Conservation (phyloP, 164 flowering plant genomes). For the Brasenia schreberi region DNA sequence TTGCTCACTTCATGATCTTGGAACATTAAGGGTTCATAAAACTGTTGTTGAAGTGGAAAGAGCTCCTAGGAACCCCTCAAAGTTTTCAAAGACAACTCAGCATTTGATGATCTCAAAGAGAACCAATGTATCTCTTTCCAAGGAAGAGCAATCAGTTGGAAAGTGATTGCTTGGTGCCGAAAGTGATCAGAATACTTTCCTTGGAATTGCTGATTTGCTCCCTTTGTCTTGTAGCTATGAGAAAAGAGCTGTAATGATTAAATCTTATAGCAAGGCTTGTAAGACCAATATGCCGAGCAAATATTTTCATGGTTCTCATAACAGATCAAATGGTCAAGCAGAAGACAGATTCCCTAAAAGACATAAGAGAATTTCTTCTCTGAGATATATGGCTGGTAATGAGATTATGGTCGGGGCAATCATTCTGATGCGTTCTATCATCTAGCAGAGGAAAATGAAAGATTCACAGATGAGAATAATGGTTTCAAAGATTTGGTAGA, state of each 20-base stretch:
- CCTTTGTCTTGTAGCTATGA: conserved; percentile 11
- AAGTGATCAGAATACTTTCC: conserved; percentile 17
- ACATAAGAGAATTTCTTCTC: background rate
- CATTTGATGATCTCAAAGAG: conserved; percentile 29
- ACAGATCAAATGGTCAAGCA: background rate
- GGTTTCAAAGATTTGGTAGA: background rate
- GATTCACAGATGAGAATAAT: too few relatives aligned
- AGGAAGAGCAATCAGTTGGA: conserved; percentile 5
- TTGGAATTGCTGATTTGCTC: conserved; percentile 15
- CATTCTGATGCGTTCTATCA: background rate
- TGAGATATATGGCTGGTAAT: background rate
- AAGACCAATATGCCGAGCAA: background rate
- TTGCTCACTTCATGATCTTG: conserved; percentile 13
- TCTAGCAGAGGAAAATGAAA: background rate
- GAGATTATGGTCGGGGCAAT: background rate
- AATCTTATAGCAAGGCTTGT: conserved; percentile 1
- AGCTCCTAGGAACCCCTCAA: conserved; percentile 17
- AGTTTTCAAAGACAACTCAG: conserved; percentile 37
- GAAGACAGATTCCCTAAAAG: background rate
- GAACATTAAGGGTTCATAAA: conserved; percentile 16
- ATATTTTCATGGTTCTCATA: background rate
- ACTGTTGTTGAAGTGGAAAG: conserved; percentile 27
- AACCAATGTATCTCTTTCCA: conserved; percentile 20
- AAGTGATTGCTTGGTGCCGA: conserved; percentile 4
- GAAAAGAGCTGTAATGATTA: conserved; percentile 24